A percentile compares a stretch with the other conserved stretches of the same genome.
Evolutionary conservation across 768 basidiomycete species (phyloP).

Genomic region (Trametes punicea): DNA sequence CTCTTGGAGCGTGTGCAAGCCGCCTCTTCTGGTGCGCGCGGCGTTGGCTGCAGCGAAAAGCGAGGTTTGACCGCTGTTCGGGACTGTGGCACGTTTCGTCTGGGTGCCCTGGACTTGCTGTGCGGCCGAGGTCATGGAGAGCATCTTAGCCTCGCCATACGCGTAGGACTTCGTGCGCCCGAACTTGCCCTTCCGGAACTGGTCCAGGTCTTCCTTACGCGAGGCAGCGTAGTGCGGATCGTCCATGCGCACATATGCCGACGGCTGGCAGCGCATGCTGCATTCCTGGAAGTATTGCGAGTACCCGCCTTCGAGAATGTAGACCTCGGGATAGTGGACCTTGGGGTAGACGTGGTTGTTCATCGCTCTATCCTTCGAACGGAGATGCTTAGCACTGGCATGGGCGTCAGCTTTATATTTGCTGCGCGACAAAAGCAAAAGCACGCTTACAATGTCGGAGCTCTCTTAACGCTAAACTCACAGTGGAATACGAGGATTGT

Average conservation of each 20-base stretch:
- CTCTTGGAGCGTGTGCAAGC: constrained; percentile 62
- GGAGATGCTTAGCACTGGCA: constrained; percentile 85
- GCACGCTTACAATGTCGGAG: constrained; percentile 83
- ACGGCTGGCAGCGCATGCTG: constrained; percentile 70
- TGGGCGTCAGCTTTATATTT: neutral
- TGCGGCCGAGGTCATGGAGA: constrained; percentile 34
- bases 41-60: constrained; percentile 70
- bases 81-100: constrained; percentile 66
- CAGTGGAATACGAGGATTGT: constrained; percentile 95
- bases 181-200: constrained; percentile 87
- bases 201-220: constrained; percentile 83
- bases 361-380: constrained; percentile 83
- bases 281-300: constrained; percentile 78
- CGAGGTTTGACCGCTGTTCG: constrained; percentile 42
- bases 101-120: constrained; percentile 31
- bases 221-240: constrained; percentile 81
- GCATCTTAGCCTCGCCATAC: constrained; percentile 71
- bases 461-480: constrained; percentile 94
- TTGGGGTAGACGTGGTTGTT: constrained; percentile 90
- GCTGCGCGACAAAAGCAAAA: neutral
- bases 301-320: constrained; percentile 96
- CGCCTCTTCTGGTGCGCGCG: constrained; percentile 59
- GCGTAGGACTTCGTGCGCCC: constrained; percentile 90
- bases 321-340: constrained; percentile 94
- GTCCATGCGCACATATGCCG: constrained; percentile 90